phyloP scores from a whole-genome alignment of 805 yeast species.

The Clavispora vitiphila region DNA sequence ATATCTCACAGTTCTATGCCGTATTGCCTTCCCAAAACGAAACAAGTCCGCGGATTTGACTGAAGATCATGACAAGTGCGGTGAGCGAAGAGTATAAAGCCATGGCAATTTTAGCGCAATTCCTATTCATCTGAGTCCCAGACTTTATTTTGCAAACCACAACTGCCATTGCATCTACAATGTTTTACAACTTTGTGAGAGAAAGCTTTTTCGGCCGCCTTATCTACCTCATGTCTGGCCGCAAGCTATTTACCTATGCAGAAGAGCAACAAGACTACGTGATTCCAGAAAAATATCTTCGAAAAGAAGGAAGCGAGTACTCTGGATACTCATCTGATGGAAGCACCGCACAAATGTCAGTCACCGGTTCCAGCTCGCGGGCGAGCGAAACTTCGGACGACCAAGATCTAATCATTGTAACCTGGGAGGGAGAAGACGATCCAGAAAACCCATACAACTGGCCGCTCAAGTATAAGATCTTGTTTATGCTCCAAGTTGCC shows the following conservation, averaged over 20 bases:
- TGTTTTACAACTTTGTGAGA: slow-evolving; percentile 20
- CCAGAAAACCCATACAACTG: slow-evolving; percentile 58
- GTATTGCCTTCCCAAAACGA: no score
- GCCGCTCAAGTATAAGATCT: slow-evolving; percentile 36
- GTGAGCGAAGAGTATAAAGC: no score
- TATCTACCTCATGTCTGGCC: slow-evolving; percentile 20
- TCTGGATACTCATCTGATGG: background rate
- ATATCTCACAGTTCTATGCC: no score
- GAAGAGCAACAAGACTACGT: slow-evolving; percentile 26
- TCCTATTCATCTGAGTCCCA: no score
- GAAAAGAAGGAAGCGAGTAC: background rate
- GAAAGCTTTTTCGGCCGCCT: slow-evolving; percentile 25
- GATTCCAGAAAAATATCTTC: slow-evolving; percentile 26
- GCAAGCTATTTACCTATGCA: slow-evolving; percentile 14
- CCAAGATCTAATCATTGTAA: slow-evolving; percentile 12
- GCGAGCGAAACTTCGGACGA: background rate
- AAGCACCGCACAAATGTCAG: no score
- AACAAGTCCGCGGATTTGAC: no score
- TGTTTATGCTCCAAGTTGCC: slow-evolving; percentile 36
- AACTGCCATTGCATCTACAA: background rate
- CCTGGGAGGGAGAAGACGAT: slow-evolving; percentile 42
- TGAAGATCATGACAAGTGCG: no score
- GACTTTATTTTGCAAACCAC: no score
- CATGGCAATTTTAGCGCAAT: no score
- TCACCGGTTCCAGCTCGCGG: background rate